Conservation (phyloP, 192 early-diverging fungal genomes). For the Entomortierella lignicola region DNA sequence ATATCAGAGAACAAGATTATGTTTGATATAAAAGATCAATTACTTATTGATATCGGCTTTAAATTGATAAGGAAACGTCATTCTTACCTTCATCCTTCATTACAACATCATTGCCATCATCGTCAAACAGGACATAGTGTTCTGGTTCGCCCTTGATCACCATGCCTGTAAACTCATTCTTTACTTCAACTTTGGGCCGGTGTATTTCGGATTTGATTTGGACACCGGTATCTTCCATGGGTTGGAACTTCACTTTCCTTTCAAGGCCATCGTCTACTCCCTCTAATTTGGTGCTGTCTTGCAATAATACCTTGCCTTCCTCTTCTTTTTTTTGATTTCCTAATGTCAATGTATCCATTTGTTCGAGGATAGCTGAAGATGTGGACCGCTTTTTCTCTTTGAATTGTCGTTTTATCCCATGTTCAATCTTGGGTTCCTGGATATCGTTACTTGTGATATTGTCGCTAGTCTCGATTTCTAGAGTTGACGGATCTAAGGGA, state of each 20-base stretch:
- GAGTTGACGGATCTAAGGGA: too few species aligned
- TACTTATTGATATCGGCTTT: neutral
- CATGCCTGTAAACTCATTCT: neutral
- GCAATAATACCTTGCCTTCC: too few species aligned
- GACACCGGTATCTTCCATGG: neutral
- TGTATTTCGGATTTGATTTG: neutral
- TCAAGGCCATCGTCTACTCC: too few species aligned
- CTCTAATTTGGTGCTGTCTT: too few species aligned
- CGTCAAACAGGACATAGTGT: conserved; percentile 11
- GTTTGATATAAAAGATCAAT: too few species aligned
- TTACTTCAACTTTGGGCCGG: neutral
- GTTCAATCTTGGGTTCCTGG: too few species aligned
- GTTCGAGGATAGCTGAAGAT: neutral
- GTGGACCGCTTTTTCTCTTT: neutral
- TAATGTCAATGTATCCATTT: neutral
- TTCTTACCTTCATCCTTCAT: conserved; percentile 10
- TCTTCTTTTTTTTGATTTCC: too few species aligned
- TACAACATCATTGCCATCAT: neutral
- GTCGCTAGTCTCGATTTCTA: too few species aligned
- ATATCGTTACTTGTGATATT: too few species aligned
- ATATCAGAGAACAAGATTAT: too few species aligned
- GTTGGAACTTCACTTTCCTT: neutral
- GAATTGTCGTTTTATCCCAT: too few species aligned
- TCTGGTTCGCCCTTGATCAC: neutral
- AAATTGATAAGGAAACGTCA: neutral